Percentiles rank a stretch among this genome's conserved stretches.
Evolutionary conservation across 2,329 filamentous ascomycete species (phyloP).

Genomic region (Simplicillium aogashimaense): DNA sequence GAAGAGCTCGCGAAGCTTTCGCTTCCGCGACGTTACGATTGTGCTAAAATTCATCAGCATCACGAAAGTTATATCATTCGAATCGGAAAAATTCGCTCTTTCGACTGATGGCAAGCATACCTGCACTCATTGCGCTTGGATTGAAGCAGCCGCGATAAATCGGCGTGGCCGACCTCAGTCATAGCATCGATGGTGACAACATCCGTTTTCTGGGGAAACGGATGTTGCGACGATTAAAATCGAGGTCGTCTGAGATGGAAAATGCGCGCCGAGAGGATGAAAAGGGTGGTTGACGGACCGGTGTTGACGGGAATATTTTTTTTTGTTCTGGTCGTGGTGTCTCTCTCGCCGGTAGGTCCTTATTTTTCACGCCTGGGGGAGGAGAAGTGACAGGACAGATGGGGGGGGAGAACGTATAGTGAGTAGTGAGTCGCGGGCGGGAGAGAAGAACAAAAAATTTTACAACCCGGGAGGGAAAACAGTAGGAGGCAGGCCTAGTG

Average conservation of each 20-base stretch:
- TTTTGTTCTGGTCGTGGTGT: background rate
- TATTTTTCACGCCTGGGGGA: background rate
- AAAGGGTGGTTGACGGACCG: conserved; percentile 15
- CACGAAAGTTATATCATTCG: conserved; percentile 30
- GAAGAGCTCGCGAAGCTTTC: conserved; percentile 83
- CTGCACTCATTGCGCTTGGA: conserved; percentile 53
- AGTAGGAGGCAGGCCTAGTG: no score
- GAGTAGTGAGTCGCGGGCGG: no score
- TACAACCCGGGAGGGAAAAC: no score
- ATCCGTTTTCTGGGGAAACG: conserved; percentile 59
- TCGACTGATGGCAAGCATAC: conserved; percentile 36
- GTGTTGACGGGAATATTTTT: conserved; percentile 20
- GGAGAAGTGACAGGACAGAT: no score
- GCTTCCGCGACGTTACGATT: conserved; percentile 77
- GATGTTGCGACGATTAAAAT: conserved; percentile 27
- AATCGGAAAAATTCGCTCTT: conserved; percentile 41
- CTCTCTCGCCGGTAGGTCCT: background rate
- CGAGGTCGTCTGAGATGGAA: conserved; percentile 18
- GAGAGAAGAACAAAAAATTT: no score
- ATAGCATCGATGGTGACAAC: conserved; percentile 59
- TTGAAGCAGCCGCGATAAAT: conserved; percentile 57
- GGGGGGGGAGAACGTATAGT: no score
- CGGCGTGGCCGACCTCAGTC: conserved; percentile 59
- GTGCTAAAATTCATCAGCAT: conserved; percentile 43
- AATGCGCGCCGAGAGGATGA: conserved; percentile 17